Percentiles rank a stretch among this genome's conserved stretches.
These are phyloP conservation scores for Centella asiatica DNA, from an alignment of 129 eudicot species.

Conservation along the genomic window DNA sequence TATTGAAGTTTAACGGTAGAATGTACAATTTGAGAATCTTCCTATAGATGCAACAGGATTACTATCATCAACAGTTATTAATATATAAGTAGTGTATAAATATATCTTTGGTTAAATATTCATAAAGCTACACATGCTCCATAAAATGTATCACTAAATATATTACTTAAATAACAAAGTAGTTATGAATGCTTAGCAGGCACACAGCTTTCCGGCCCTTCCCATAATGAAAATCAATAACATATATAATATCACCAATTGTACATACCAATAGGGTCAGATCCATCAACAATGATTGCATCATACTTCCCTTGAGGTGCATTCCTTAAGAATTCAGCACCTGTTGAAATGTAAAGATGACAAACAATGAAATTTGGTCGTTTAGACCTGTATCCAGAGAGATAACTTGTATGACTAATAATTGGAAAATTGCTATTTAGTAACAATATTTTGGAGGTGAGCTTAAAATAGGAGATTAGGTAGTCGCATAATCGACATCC, in stretches of 20 bases:
- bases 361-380: background rate
- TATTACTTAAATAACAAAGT: too few relatives aligned
- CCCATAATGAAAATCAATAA: background rate
- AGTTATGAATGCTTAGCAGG: background rate
- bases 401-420: background rate
- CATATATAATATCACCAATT: slow-evolving; percentile 1
- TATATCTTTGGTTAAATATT: too few relatives aligned
- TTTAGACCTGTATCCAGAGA: background rate
- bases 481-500: background rate
- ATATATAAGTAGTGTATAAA: too few relatives aligned
- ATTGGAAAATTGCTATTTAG: too few relatives aligned
- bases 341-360: slow-evolving; percentile 30
- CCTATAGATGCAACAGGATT: too few relatives aligned
- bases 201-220: background rate
- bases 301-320: slow-evolving; percentile 83
- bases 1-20: too few relatives aligned
- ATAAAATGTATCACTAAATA: too few relatives aligned
- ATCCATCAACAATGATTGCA: slow-evolving; percentile 82
- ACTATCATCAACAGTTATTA: too few relatives aligned
- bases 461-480: background rate
- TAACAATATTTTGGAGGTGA: too few relatives aligned
- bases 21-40: too few relatives aligned
- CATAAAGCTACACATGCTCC: too few relatives aligned
- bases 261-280: slow-evolving; percentile 91
- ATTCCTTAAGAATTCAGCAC: slow-evolving; percentile 47